Evolutionary conservation across 805 yeast species (phyloP), one percentile per base, ranked within the genome.

Genomic region (Yamadazyma scolyti): DNA sequence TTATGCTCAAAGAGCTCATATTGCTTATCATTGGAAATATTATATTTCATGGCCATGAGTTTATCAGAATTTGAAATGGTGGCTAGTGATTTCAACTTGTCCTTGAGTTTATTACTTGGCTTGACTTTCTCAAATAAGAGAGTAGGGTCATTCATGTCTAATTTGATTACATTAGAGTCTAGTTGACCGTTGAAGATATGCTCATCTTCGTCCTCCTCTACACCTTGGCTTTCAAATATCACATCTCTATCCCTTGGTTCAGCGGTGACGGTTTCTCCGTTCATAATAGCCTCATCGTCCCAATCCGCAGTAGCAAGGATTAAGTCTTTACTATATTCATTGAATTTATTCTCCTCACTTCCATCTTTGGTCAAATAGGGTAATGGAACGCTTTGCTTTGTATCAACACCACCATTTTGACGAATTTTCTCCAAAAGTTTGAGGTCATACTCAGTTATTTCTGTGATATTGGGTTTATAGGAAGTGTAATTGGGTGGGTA

Each of bases 91-190:
- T 38, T 48, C 12, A 23, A 16, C 20, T 29, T 16, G 37, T 34
- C 28, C 22, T 26, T 33, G 36, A 15, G 6, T 30, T 18, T 18
- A 20, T 16, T 25, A 20, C 25, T 27, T 5, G 31, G 30, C 12
- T 29, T 25, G 2, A n/a, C 16, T 32, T 48, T 46, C 15, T 79
- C 73, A 40, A 93, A 80, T 23, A 90, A 56, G 35, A 93, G 59
- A 32, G 79, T 70, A 9, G 93, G 84, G 55, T 93, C 99, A 50
- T 89, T 93, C 80, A 88, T 72, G 55, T 90, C 95, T 25, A 93
- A 57, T 41, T 68, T 68, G 23, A 79, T 52, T 17, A 63, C 63
- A 3, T 58, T 64, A 4, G 54, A 37, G 27, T 58, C 52, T 31
- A 64, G 58, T 25, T 49, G 68, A 2, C 96, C 97, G 23, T 83